These are phyloP conservation scores for Rhodotorula sp. DNA, from an alignment of 1,284 basidiomycete species.

Conservation along the genomic window DNA sequence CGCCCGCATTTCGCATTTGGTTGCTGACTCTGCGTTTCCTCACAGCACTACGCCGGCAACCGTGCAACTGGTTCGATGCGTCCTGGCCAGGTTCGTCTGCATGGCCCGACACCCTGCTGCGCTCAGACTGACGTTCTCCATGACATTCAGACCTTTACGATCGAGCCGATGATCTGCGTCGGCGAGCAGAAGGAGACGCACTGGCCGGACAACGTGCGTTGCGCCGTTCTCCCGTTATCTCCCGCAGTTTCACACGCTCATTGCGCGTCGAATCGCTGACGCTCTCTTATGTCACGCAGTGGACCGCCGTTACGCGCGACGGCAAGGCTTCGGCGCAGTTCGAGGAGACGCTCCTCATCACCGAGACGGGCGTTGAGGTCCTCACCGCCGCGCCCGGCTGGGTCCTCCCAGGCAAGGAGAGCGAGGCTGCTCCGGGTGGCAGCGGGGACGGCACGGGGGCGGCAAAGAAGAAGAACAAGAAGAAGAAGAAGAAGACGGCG, in stretches of 20 bases:
- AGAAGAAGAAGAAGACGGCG: background rate
- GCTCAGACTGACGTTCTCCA: background rate
- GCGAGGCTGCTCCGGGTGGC: background rate
- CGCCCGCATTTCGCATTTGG: too few relatives aligned
- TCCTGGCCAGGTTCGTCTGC: slow-evolving; percentile 56
- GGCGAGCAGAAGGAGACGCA: slow-evolving; percentile 55
- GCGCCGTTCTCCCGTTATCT: too few relatives aligned
- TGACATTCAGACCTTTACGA: slow-evolving; percentile 48
- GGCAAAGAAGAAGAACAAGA: background rate
- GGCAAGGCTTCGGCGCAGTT: slow-evolving; percentile 80
- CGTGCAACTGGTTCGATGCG: slow-evolving; percentile 76
- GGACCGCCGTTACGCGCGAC: slow-evolving; percentile 92
- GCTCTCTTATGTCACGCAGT: slow-evolving; percentile 49
- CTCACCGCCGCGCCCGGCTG: slow-evolving; percentile 64
- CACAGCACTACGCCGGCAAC: slow-evolving; percentile 78
- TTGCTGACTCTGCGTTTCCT: too few relatives aligned
- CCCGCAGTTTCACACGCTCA: too few relatives aligned
- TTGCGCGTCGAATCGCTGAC: too few relatives aligned
- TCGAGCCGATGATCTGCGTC: slow-evolving; percentile 94
- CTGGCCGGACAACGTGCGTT: slow-evolving; percentile 46
- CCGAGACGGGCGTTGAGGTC: slow-evolving; percentile 85
- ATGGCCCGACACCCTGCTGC: background rate
- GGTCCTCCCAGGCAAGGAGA: slow-evolving; percentile 26
- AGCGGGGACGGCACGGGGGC: background rate
- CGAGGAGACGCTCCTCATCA: slow-evolving; percentile 92